Evolutionary conservation across 768 basidiomycete genomes (phyloP), one percentile per base, ranked within the genome.

Genomic region (Amanita pseudoporphyria): DNA sequence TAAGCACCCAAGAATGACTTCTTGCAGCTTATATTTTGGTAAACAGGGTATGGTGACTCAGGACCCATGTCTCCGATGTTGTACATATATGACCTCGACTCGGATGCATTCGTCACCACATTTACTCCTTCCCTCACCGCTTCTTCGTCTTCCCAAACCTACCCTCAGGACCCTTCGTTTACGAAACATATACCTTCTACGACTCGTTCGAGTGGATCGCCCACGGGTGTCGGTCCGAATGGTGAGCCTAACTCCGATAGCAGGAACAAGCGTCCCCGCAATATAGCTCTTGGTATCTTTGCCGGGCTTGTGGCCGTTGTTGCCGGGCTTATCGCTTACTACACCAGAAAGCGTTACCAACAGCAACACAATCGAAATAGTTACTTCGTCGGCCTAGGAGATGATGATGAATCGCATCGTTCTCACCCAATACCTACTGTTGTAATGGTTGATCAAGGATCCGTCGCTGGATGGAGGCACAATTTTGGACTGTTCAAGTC

Each of bases 41-140:
- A n/a, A 31, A 46, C 52, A 82, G 77, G 76, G 13, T 82, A 79
- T 57, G 68, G 61, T 16, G 53, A 65, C 36, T 68, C 61, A 53
- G 72, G 69, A 1, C 78, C 85, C 5, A 81, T 78, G 9, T 66
- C 80, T 21, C 64, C 79, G 10, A 54, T 66, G n/a, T 48, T 90
- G 12, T 64, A 72, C 31, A 66, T 89, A 31, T 90, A 74, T 52
- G 67, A 74, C 45, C 54, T 69, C 3, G 65, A 69, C 6, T 67
- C 69, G 5, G 62, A 66, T 28, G 68, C 70, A 36, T 76, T 74
- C 33, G 65, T 66, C 3, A 57, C 72, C 5, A 64, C 68, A n/a
- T 75, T 65, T 47, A 67, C 69, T 5, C 69, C 74, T 22, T 61
- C 69, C 5, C 69, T 73, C 19, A 62, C 66, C 7, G 19, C 64